Evolutionary conservation across 139 green algal genomes (phyloP).

Genomic region (Dunaliella primolecta): DNA sequence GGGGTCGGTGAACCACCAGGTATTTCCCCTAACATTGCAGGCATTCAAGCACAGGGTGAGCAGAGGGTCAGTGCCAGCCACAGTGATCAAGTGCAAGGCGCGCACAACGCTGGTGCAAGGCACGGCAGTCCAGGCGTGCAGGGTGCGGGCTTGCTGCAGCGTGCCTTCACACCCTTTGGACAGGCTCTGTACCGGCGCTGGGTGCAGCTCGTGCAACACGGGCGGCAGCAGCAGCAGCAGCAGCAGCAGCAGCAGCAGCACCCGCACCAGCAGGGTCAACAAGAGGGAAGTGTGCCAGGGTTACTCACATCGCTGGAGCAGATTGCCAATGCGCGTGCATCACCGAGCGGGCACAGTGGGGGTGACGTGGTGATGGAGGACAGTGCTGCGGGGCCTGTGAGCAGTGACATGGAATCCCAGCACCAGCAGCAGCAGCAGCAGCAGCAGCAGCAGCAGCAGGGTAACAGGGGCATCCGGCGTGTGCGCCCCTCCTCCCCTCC

Average conservation of each 20-base stretch:
- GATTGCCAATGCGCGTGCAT: not conserved
- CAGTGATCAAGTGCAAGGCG: too few relatives aligned
- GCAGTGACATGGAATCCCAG: not conserved
- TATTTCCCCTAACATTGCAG: too few relatives aligned
- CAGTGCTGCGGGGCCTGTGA: not conserved
- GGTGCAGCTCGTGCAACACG: not conserved
- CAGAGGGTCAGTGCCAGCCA: too few relatives aligned
- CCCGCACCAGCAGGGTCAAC: not conserved
- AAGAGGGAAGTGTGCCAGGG: not conserved
- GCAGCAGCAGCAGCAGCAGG: not conserved
- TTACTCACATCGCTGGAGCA: not conserved
- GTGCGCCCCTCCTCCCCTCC: not conserved
- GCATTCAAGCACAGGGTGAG: too few relatives aligned
- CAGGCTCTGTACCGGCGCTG: not conserved
- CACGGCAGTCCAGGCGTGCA: too few relatives aligned
- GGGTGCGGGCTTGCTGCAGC: not conserved
- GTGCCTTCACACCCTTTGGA: not conserved
- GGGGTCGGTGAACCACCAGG: too few relatives aligned
- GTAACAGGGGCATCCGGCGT: not conserved
- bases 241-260: not conserved
- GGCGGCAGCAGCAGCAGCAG: not conserved
- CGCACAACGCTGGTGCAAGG: too few relatives aligned
- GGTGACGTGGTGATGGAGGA: not conserved
- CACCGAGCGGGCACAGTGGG: not conserved
- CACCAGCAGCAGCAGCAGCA: not conserved